A percentile compares a stretch with the other conserved stretches of the same genome.
phyloP scores from a whole-genome alignment of 106 monocot genomes.

The Apostasia ramifera region DNA sequence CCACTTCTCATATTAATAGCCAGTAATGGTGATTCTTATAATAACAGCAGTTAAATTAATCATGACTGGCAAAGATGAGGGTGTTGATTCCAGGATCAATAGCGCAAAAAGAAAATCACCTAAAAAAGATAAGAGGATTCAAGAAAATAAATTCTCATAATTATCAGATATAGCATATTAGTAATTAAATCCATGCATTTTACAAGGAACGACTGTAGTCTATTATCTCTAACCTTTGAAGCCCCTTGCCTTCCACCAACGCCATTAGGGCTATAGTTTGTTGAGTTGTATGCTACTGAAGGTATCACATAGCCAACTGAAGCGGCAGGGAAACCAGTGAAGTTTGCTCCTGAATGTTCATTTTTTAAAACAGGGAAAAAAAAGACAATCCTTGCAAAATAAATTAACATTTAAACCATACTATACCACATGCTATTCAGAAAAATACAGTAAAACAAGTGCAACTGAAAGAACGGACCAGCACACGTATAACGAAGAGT shows the following conservation, averaged over 20 bases:
- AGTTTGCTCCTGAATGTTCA: conserved; percentile 34
- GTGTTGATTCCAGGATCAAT: too few species aligned
- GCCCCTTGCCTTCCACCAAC: conserved; percentile 52
- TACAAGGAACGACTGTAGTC: neutral
- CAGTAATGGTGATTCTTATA: too few species aligned
- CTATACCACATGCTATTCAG: too few species aligned
- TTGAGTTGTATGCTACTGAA: conserved; percentile 47
- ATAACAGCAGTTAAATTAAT: too few species aligned
- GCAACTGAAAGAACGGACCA: too few species aligned
- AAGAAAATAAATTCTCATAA: neutral
- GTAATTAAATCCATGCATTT: neutral
- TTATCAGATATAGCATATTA: neutral
- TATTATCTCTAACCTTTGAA: conserved; percentile 51
- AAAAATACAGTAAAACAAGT: too few species aligned
- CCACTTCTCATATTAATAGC: too few species aligned
- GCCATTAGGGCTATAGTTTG: conserved; percentile 76
- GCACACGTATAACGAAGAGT: too few species aligned
- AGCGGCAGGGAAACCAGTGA: conserved; percentile 51
- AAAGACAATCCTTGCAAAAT: neutral
- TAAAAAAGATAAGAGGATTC: too few species aligned
- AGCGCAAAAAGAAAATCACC: too few species aligned
- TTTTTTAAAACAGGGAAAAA: neutral
- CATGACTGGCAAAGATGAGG: too few species aligned
- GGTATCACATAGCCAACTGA: conserved; percentile 69
- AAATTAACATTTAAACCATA: neutral